Evolutionary conservation across 306 rosid genomes (phyloP).

Genomic region (Mucuna pruriens): DNA sequence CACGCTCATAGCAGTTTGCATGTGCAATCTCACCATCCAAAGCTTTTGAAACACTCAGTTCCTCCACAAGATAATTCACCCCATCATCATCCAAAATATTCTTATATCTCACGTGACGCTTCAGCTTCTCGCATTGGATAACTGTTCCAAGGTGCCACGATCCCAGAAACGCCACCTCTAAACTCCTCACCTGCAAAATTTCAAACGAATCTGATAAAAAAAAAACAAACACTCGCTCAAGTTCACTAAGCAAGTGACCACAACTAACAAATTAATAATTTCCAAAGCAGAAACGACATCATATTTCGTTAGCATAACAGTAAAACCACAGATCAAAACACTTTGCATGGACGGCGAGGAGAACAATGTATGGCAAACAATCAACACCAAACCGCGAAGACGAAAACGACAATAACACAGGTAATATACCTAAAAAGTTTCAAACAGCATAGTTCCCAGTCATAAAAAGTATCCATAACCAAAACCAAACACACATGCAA

Average conservation of each 20-base stretch:
- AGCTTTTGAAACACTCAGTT: constrained; percentile 49
- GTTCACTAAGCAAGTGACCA: background rate
- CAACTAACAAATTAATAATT: background rate
- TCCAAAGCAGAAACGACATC: background rate
- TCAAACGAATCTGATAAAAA: constrained; percentile 1
- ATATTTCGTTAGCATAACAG: background rate
- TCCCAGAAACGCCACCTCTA: constrained; percentile 78
- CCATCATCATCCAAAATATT: constrained; percentile 55
- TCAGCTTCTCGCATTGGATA: constrained; percentile 43
- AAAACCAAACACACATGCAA: background rate
- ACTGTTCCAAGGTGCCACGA: constrained; percentile 82
- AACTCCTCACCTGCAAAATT: constrained; percentile 66
- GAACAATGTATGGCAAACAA: background rate
- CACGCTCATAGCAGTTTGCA: constrained; percentile 36
- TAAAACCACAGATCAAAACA: background rate
- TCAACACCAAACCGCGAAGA: too few species aligned
- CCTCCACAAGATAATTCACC: constrained; percentile 42
- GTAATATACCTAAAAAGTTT: background rate
- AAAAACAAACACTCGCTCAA: background rate
- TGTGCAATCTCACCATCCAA: constrained; percentile 49
- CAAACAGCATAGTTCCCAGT: background rate
- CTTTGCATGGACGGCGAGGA: constrained; percentile 20
- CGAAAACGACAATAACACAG: background rate
- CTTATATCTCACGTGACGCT: constrained; percentile 63
- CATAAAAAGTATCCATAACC: background rate